These are phyloP conservation scores for Infundibulicybe gibba DNA, from an alignment of 768 basidiomycete species.

Conservation along the genomic window DNA sequence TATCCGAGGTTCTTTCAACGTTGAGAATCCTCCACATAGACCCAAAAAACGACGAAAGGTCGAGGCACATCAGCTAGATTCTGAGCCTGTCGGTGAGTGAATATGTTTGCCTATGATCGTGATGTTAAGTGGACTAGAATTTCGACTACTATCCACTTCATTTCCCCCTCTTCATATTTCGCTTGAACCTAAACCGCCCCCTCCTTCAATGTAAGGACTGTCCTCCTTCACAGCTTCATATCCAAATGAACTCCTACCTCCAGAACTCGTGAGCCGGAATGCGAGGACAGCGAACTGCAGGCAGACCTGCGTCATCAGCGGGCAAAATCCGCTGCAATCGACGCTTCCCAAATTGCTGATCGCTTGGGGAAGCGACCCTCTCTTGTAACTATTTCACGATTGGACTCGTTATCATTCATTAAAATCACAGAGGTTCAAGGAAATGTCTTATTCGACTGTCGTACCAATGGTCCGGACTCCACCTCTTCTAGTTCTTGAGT, in stretches of 20 bases:
- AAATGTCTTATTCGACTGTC: constrained; percentile 4
- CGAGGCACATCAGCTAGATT: not conserved
- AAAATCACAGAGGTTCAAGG: constrained; percentile 1
- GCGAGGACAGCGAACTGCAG: constrained; percentile 40
- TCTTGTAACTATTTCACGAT: not conserved
- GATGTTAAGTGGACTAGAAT: constrained; percentile 26
- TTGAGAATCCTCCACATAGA: not conserved
- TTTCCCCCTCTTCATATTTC: constrained; percentile 34
- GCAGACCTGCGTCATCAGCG: constrained; percentile 38
- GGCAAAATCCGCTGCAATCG: constrained; percentile 37
- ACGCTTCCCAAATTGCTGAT: constrained; percentile 22
- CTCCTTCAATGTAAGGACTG: constrained; percentile 30
- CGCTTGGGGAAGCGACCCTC: not conserved
- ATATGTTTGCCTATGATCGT: not conserved
- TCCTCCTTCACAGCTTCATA: not conserved
- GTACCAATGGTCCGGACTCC: constrained; percentile 15
- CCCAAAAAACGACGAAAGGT: constrained; percentile 9
- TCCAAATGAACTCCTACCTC: not conserved
- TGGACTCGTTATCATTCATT: not conserved
- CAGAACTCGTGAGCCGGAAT: constrained; percentile 46
- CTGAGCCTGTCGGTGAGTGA: constrained; percentile 12
- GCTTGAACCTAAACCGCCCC: constrained; percentile 38
- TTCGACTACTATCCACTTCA: constrained; percentile 45
- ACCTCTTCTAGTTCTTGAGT: constrained; percentile 19
- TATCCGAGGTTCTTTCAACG: constrained; percentile 7